phyloP scores from a whole-genome alignment of 2,329 filamentous ascomycete genomes.

The Lachnellula hyalina region DNA sequence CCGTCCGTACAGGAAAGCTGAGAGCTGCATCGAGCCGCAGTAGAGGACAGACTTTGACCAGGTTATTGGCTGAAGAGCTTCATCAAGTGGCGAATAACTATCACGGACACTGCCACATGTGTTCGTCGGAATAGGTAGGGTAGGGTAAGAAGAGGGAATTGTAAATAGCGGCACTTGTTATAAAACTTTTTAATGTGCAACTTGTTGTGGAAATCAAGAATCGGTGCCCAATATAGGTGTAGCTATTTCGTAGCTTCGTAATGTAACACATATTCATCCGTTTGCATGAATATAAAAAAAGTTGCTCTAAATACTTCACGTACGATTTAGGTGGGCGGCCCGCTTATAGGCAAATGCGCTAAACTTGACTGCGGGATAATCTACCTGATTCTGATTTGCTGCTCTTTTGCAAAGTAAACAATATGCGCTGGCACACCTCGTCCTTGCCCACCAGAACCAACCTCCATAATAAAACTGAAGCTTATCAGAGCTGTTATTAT shows the following conservation, averaged over 20 bases:
- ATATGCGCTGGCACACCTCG: neutral
- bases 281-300: neutral
- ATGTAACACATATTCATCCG: neutral
- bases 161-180: neutral
- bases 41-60: neutral
- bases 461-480: too few species aligned
- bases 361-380: too few species aligned
- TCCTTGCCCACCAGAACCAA: neutral
- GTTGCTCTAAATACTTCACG: neutral
- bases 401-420: neutral
- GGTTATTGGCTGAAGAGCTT: neutral
- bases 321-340: neutral
- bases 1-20: too few species aligned
- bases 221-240: neutral
- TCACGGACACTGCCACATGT: neutral
- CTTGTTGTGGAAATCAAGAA: too few species aligned
- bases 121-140: neutral
- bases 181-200: neutral
- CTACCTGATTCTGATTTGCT: neutral
- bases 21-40: constrained; percentile 3
- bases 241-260: neutral
- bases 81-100: neutral
- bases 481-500: neutral
- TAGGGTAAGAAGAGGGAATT: neutral
- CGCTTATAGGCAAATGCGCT: neutral